These are phyloP conservation scores for Hypoxylon fragiforme DNA, from an alignment of 495 filamentous ascomycete species.

Conservation along the genomic window DNA sequence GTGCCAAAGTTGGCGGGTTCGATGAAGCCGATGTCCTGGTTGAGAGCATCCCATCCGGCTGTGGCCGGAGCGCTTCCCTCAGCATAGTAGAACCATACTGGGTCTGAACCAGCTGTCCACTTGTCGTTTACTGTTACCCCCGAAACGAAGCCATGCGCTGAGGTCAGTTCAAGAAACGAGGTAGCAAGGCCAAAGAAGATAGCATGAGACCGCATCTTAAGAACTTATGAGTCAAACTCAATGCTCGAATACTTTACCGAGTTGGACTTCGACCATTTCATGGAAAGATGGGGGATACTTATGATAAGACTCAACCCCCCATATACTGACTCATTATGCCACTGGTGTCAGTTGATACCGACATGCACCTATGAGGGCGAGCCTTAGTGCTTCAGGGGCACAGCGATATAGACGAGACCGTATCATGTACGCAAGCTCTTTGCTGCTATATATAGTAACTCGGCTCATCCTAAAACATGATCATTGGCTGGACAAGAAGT, in stretches of 20 bases:
- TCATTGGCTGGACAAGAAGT: neutral
- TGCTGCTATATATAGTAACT: neutral
- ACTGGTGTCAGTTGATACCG: too few relatives aligned
- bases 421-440: neutral
- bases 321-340: too few relatives aligned
- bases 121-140: slow-evolving; percentile 61
- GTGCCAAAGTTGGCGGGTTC: slow-evolving; percentile 43
- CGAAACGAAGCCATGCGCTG: slow-evolving; percentile 64
- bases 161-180: slow-evolving; percentile 14
- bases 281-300: too few relatives aligned
- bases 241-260: too few relatives aligned
- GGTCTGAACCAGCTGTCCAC: slow-evolving; percentile 18
- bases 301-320: too few relatives aligned
- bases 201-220: neutral
- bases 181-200: slow-evolving; percentile 1
- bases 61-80: neutral
- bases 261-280: too few relatives aligned
- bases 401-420: too few relatives aligned
- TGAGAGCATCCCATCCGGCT: slow-evolving; percentile 47
- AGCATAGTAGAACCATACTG: slow-evolving; percentile 27
- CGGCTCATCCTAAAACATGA: neutral
- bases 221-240: neutral
- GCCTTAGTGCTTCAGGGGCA: too few relatives aligned
- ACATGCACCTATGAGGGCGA: too few relatives aligned
- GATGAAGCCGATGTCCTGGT: slow-evolving; percentile 57